Conservation (phyloP, 495 filamentous ascomycete genomes). For the Hyaloscypha bicolor region DNA sequence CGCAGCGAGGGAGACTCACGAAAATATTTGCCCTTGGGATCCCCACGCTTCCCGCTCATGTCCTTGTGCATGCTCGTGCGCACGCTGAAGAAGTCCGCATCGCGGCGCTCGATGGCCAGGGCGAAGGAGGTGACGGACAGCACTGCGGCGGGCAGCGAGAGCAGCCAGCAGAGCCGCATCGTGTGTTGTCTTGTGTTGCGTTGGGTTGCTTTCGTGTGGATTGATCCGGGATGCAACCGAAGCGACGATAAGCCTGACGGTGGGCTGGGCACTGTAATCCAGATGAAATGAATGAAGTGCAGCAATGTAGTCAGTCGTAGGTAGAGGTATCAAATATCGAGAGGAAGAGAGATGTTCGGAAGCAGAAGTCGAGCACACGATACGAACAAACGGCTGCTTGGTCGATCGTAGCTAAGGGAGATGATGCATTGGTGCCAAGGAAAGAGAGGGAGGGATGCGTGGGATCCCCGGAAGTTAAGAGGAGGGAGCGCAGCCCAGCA, state of each 20-base stretch:
- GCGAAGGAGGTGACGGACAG: conserved; percentile 21
- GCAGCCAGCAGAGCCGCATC: conserved; percentile 31
- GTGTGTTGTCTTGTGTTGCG: background rate
- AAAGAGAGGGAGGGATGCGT: background rate
- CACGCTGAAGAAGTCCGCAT: conserved; percentile 36
- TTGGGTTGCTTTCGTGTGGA: too few species aligned
- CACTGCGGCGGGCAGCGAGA: conserved; percentile 21
- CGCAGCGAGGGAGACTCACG: conserved; percentile 45
- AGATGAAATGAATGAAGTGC: background rate
- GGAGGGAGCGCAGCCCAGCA: background rate
- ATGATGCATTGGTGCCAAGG: background rate
- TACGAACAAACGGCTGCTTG: background rate
- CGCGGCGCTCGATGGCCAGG: conserved; percentile 32
- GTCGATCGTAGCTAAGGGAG: background rate
- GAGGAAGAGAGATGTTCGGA: background rate
- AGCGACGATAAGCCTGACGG: background rate
- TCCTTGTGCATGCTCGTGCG: conserved; percentile 44
- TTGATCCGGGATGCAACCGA: too few species aligned
- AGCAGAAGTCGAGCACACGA: conserved; percentile 4
- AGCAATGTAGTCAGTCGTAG: background rate
- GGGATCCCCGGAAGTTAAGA: conserved; percentile 1
- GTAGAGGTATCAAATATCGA: background rate
- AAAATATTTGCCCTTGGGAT: conserved; percentile 60
- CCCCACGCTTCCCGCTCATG: conserved; percentile 47
- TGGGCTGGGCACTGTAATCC: background rate